Evolutionary conservation across 2,329 filamentous ascomycete species (phyloP).

Genomic region (Helicocarpus griseus): DNA sequence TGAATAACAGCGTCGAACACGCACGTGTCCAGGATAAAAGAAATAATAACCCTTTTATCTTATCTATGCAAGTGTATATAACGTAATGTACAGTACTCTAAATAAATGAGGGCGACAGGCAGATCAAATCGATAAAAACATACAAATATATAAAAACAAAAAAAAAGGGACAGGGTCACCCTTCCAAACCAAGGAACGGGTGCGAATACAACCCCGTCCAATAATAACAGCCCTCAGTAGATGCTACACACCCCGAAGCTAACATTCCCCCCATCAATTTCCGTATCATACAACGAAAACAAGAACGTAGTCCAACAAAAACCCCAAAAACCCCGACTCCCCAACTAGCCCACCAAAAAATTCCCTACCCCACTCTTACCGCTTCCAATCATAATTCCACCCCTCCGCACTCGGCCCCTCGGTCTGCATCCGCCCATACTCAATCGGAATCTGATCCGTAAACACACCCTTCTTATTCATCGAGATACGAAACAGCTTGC

Average conservation of each 20-base stretch:
- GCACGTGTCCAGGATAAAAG: too few relatives aligned
- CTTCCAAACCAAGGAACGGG: background rate
- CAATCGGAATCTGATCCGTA: constrained; percentile 68
- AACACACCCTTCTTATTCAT: constrained; percentile 88
- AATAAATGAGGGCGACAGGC: background rate
- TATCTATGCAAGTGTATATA: background rate
- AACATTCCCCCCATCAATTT: background rate
- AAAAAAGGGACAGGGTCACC: background rate
- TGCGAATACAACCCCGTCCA: too few relatives aligned
- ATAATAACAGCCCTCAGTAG: too few relatives aligned
- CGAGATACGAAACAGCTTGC: constrained; percentile 68
- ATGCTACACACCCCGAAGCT: too few relatives aligned
- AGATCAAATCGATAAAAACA: background rate
- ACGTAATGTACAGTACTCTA: background rate
- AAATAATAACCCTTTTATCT: background rate
- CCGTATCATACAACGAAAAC: too few relatives aligned
- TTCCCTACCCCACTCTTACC: constrained; percentile 27
- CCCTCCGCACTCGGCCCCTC: constrained; percentile 67
- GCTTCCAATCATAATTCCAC: constrained; percentile 94
- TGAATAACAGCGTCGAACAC: too few relatives aligned
- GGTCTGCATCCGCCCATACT: constrained; percentile 66
- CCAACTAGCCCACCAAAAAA: constrained; percentile 1
- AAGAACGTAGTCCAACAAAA: background rate
- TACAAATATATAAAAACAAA: background rate
- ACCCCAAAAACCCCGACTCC: background rate